Evolutionary conservation across 2,329 filamentous ascomycete species (phyloP).

Genomic region (Magnaporthiopsis poae): DNA sequence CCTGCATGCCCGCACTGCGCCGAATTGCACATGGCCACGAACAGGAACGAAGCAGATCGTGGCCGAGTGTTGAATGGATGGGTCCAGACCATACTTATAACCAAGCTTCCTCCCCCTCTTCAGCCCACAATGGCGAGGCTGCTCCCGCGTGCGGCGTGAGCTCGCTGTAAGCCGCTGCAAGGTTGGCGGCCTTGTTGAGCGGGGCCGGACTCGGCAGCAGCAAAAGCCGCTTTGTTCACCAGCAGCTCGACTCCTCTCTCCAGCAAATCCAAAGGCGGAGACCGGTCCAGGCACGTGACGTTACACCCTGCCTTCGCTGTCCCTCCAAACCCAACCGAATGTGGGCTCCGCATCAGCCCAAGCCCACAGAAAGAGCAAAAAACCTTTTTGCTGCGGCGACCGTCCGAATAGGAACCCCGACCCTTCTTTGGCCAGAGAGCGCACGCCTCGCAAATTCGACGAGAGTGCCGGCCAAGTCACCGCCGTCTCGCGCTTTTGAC

Average conservation of each 20-base stretch:
- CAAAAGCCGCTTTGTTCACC: neutral
- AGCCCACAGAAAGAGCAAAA: constrained; percentile 9
- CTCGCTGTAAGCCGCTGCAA: neutral
- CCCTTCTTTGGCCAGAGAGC: neutral
- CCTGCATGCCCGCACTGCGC: neutral
- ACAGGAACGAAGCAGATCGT: neutral
- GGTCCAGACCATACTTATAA: neutral
- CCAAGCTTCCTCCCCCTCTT: neutral
- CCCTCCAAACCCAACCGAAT: neutral
- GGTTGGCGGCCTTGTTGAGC: neutral
- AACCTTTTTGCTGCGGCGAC: constrained; percentile 2
- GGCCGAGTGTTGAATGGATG: neutral
- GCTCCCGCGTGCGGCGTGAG: neutral
- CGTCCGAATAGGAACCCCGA: neutral
- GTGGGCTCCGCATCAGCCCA: constrained; percentile 3
- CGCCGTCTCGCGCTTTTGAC: constrained; percentile 13
- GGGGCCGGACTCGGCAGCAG: neutral
- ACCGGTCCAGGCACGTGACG: neutral
- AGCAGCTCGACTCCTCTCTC: no score
- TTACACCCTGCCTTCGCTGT: neutral
- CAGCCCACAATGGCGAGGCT: neutral
- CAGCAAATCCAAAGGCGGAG: neutral
- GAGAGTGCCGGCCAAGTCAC: constrained; percentile 12
- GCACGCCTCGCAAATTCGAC: constrained; percentile 3
- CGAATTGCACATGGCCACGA: neutral